Conservation (phyloP, 129 eudicot genomes). For the Pulicaria dysenterica region DNA sequence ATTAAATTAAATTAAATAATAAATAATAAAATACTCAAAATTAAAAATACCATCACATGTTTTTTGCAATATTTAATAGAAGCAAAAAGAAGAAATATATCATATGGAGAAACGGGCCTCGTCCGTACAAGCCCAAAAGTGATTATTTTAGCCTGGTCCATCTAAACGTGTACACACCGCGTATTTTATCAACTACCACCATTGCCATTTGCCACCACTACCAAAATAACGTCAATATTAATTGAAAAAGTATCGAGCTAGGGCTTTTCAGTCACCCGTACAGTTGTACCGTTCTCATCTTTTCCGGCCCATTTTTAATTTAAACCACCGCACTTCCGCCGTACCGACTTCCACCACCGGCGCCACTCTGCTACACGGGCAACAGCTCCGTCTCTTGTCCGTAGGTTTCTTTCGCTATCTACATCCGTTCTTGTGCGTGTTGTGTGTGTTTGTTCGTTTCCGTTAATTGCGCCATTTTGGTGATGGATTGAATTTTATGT, state of each 20-base stretch:
- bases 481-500: constrained; percentile 16
- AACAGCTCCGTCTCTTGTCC: constrained; percentile 11
- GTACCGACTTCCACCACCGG: background rate
- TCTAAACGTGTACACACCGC: background rate
- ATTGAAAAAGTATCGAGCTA: constrained; percentile 19
- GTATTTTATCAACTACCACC: constrained; percentile 1
- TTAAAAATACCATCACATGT: no score
- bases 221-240: background rate
- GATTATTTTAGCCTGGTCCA: background rate
- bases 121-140: constrained; percentile 27
- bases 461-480: constrained; percentile 17
- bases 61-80: no score
- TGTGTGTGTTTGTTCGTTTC: background rate
- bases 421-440: background rate
- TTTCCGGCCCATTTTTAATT: constrained; percentile 23
- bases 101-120: background rate
- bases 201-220: background rate
- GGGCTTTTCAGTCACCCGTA: constrained; percentile 43
- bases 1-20: no score
- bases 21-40: no score
- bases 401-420: constrained; percentile 12
- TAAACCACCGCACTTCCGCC: constrained; percentile 29
- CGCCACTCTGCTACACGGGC: background rate
- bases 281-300: constrained; percentile 27
- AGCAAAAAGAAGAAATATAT: background rate